Evolutionary conservation across 2,329 filamentous ascomycete species (phyloP).

Genomic region (Penicillium thymicola): DNA sequence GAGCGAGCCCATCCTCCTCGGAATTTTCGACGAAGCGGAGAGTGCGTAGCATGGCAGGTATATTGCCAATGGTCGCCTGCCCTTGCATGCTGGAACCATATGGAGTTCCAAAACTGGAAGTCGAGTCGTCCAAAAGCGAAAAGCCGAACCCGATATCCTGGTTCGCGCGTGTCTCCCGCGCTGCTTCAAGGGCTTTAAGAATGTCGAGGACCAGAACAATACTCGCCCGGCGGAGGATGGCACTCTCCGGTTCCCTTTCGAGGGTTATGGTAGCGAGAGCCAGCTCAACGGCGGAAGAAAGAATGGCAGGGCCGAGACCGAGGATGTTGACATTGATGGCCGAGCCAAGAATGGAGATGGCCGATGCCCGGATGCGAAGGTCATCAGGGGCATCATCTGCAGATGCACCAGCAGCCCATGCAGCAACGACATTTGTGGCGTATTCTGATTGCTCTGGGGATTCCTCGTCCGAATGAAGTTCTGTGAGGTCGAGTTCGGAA

Average conservation of each 20-base stretch:
- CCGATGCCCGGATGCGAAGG: constrained; percentile 42
- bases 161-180: constrained; percentile 30
- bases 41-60: constrained; percentile 38
- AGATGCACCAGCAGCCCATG: constrained; percentile 40
- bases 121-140: constrained; percentile 29
- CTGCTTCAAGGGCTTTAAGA: constrained; percentile 39
- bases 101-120: background rate
- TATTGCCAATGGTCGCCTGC: constrained; percentile 35
- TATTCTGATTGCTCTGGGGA: constrained; percentile 33
- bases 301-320: constrained; percentile 35
- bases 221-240: constrained; percentile 43
- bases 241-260: constrained; percentile 36
- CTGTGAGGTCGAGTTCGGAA: constrained; percentile 8
- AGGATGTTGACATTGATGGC: constrained; percentile 41
- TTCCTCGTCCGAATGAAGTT: constrained; percentile 35
- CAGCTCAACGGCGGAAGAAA: constrained; percentile 39
- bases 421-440: constrained; percentile 38
- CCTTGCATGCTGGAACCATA: constrained; percentile 2
- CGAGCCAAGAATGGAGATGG: constrained; percentile 43
- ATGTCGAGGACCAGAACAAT: constrained; percentile 41
- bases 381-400: constrained; percentile 43
- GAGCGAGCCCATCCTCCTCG: constrained; percentile 40
- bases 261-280: constrained; percentile 40
- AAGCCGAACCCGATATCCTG: constrained; percentile 40
- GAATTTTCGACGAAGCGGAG: constrained; percentile 37